A percentile compares a stretch with the other conserved stretches of the same genome.
phyloP scores from a whole-genome alignment of 305 asterid species.

The Fraxinus xanthoxyloides region DNA sequence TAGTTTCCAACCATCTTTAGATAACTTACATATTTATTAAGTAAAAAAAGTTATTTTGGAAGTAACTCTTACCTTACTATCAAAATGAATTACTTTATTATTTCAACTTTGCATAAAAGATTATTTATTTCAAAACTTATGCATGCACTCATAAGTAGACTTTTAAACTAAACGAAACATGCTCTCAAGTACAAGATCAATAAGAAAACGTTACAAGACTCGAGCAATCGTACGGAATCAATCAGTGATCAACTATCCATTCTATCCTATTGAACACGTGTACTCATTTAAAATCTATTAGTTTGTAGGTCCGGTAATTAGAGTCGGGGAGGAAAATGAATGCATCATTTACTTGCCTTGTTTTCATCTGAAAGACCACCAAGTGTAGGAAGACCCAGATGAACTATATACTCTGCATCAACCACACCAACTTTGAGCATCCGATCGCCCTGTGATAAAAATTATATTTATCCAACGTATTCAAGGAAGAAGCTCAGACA shows the following conservation, averaged over 20 bases:
- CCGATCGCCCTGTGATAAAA: conserved; percentile 71
- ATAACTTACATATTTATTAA: background rate
- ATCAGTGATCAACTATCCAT: background rate
- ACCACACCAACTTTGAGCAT: conserved; percentile 77
- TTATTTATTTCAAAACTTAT: background rate
- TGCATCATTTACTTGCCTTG: conserved; percentile 27
- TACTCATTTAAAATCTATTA: background rate
- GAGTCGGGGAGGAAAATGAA: background rate
- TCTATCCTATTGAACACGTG: background rate
- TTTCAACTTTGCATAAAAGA: background rate
- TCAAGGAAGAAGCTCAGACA: background rate
- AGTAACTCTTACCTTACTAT: background rate
- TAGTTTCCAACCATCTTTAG: background rate
- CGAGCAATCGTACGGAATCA: background rate
- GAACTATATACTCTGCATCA: conserved; percentile 76
- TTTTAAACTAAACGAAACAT: background rate
- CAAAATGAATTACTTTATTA: background rate
- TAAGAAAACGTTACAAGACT: background rate
- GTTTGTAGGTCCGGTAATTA: background rate
- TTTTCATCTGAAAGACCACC: conserved; percentile 51
- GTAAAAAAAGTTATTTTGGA: background rate
- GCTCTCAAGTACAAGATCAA: background rate
- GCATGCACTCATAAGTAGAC: background rate
- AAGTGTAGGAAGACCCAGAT: conserved; percentile 78
- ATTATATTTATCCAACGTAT: background rate